Percentiles rank a stretch among this genome's conserved stretches.
These are phyloP conservation scores for Cercospora janseana DNA, from an alignment of 2,329 filamentous ascomycete species.

Conservation along the genomic window DNA sequence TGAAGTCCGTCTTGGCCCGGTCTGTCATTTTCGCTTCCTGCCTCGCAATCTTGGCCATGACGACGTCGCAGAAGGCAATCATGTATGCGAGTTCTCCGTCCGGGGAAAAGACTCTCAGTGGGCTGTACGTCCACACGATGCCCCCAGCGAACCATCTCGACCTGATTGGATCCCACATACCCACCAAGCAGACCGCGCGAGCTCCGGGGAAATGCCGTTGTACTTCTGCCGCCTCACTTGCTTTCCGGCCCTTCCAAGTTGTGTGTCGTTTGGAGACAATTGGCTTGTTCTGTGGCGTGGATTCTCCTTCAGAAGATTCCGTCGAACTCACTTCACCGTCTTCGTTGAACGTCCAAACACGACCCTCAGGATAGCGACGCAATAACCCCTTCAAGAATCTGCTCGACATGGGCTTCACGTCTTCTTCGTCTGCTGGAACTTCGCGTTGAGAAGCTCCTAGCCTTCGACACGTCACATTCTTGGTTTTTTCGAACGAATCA, in stretches of 20 bases:
- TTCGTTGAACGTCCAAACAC: slow-evolving; percentile 19
- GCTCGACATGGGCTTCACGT: slow-evolving; percentile 6
- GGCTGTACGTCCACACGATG: slow-evolving; percentile 47
- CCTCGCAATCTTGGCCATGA: slow-evolving; percentile 44
- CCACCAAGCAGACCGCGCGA: slow-evolving; percentile 15
- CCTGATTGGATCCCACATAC: slow-evolving; percentile 18
- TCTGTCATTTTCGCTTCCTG: slow-evolving; percentile 42
- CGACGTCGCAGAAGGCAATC: slow-evolving; percentile 43
- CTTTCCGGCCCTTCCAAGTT: background rate
- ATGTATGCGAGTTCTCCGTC: slow-evolving; percentile 41
- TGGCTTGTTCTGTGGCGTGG: background rate
- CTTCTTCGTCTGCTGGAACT: background rate
- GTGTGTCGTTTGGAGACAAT: background rate
- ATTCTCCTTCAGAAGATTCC: slow-evolving; percentile 3
- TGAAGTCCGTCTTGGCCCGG: slow-evolving; percentile 52
- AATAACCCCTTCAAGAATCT: slow-evolving; percentile 18
- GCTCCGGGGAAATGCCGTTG: slow-evolving; percentile 13
- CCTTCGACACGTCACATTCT: background rate
- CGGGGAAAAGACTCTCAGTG: slow-evolving; percentile 41
- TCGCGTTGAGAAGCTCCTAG: background rate
- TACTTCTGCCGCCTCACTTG: slow-evolving; percentile 1
- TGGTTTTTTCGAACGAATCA: background rate
- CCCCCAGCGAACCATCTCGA: slow-evolving; percentile 31
- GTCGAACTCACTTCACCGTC: slow-evolving; percentile 16
- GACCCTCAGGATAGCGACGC: slow-evolving; percentile 18